A percentile compares a stretch with the other conserved stretches of the same genome.
Conservation (phyloP, 2,329 filamentous ascomycete genomes). For the Drechmeria coniospora region DNA sequence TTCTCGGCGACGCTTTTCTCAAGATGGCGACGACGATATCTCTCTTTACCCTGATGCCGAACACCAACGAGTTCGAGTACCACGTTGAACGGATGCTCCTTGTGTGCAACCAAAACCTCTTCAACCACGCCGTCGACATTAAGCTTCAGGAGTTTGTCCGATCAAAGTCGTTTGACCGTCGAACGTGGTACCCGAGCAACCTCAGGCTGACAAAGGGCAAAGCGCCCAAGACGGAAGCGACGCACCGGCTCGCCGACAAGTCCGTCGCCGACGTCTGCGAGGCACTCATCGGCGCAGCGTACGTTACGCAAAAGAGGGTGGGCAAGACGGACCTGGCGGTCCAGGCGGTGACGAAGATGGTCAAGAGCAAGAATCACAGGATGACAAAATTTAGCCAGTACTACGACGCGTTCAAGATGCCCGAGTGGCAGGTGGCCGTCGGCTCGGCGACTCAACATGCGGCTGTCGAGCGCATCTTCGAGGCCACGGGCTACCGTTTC, state of each 20-base stretch:
- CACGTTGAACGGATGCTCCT: constrained; percentile 85
- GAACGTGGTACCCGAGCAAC: constrained; percentile 82
- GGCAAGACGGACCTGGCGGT: constrained; percentile 41
- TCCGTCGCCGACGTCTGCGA: constrained; percentile 89
- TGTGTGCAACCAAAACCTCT: constrained; percentile 82
- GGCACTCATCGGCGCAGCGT: constrained; percentile 79
- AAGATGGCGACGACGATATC: constrained; percentile 93
- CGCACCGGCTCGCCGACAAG: constrained; percentile 69
- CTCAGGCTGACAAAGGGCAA: constrained; percentile 63
- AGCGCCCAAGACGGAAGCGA: constrained; percentile 24
- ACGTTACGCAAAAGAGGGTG: constrained; percentile 29
- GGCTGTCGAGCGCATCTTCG: constrained; percentile 48
- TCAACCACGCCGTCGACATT: constrained; percentile 55
- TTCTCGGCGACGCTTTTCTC: constrained; percentile 82
- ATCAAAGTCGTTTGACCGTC: constrained; percentile 65
- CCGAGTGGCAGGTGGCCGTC: constrained; percentile 50
- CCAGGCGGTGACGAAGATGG: constrained; percentile 51
- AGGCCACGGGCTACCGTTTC: constrained; percentile 48
- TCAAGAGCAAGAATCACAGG: constrained; percentile 51
- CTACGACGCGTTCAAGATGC: constrained; percentile 48
- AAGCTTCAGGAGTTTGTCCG: constrained; percentile 62
- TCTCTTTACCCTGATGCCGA: constrained; percentile 60
- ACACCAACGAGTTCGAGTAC: constrained; percentile 70
- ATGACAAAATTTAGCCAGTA: constrained; percentile 63
- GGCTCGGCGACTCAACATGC: constrained; percentile 53